Percentiles rank a stretch among this genome's conserved stretches.
These are phyloP conservation scores for Kwoniella sp. DNA, from an alignment of 768 basidiomycete species.

Conservation along the genomic window DNA sequence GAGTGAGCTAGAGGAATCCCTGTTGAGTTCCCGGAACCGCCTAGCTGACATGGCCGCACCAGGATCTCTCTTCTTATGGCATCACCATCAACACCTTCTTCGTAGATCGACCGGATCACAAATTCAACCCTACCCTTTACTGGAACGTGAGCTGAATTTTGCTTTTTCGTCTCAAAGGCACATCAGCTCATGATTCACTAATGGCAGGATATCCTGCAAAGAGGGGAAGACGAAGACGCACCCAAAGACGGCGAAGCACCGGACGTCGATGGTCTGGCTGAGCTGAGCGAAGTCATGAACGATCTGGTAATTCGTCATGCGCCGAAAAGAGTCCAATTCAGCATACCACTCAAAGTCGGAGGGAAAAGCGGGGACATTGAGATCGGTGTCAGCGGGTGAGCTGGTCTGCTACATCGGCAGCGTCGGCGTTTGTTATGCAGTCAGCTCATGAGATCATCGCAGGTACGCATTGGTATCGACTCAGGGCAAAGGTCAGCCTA, in stretches of 20 bases:
- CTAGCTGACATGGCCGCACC: neutral
- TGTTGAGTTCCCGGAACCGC: no score
- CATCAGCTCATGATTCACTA: neutral
- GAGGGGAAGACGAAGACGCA: constrained; percentile 60
- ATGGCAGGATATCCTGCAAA: constrained; percentile 48
- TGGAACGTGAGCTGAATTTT: constrained; percentile 39
- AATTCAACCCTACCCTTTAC: constrained; percentile 43
- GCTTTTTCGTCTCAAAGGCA: neutral
- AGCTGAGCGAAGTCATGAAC: constrained; percentile 48
- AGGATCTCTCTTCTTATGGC: constrained; percentile 44
- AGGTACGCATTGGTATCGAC: constrained; percentile 88
- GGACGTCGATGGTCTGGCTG: constrained; percentile 43
- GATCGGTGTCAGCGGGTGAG: constrained; percentile 57
- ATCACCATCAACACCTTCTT: constrained; percentile 51
- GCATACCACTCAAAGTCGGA: constrained; percentile 76
- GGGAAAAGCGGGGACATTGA: constrained; percentile 60
- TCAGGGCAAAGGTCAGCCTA: constrained; percentile 79
- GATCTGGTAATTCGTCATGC: constrained; percentile 46
- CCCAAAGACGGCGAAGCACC: constrained; percentile 70
- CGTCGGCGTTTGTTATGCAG: neutral
- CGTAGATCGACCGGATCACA: constrained; percentile 41
- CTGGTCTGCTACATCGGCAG: neutral
- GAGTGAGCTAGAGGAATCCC: constrained; percentile 25
- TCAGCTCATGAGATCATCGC: constrained; percentile 16
- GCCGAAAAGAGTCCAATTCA: constrained; percentile 80